Evolutionary conservation across 73 alveolate genomes (phyloP), one percentile per base, ranked within the genome.

Genomic region (Urostyla sp.): DNA sequence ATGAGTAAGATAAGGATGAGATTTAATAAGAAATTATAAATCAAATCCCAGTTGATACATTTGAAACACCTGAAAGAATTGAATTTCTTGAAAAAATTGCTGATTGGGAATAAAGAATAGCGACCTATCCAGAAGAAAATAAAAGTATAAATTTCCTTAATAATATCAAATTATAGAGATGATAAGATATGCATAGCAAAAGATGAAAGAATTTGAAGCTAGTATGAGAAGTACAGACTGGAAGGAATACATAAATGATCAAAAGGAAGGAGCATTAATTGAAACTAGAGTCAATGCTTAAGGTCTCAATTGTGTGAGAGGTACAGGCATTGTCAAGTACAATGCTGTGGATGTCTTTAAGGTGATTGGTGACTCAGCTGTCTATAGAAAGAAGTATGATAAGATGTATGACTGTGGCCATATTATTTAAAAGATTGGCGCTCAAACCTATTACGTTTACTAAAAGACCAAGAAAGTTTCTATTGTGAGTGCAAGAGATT

Each of bases 401-500:
- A 59, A 59, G 13, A 54, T 66, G 13, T 66, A 66, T 44, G 80
- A 66, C 28, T 15, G 27, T 54, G 16, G 67, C 52, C 15, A 45
- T 28, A 40, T 43, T 48, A 18, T 66, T 2, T 59, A 66, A 46
- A 37, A 45, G 51, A 20, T 66, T 21, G 80, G 66, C 7, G 67
- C 37, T 28, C 26, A 66, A 26, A 66, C 80, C 4, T 66, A n/a
- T n/a, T 8, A 40, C 7, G 63, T 66, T 18, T 44, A 66, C 52
- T 48, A 66, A 43, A 66, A 66, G 44, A 40, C 80, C 6, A 66
- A 66, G 63, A 43, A 37, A 45, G 66, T 66, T 5, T 50, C 63
- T 40, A 63, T 66, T 13, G 80, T 66, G 27, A 24, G 59, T 13
- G 49, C 67, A 38, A 37, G 80, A 43, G 80, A 66, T 46, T 66